These are phyloP conservation scores for Chlorella ohadii DNA, from an alignment of 139 green algal species.

Conservation along the genomic window DNA sequence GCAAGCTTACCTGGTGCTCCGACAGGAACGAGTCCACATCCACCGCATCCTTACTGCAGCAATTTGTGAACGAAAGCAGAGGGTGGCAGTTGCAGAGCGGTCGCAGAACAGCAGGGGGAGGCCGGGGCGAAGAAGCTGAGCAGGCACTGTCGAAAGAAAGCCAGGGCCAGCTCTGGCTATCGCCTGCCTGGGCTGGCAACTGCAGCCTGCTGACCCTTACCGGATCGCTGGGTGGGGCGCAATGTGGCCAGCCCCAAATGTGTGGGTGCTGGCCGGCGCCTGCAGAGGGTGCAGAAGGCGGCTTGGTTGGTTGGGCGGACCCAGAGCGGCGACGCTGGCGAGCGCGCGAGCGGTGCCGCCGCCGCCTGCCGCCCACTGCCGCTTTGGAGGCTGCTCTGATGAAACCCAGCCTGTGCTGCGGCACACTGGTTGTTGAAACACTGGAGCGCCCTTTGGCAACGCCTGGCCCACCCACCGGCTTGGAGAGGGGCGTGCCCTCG, in stretches of 20 bases:
- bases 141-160: too few species aligned
- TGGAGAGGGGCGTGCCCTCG: neutral
- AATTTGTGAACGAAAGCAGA: too few species aligned
- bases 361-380: too few species aligned
- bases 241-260: constrained; percentile 7
- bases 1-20: constrained; percentile 1
- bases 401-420: neutral
- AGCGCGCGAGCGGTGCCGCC: too few species aligned
- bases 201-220: neutral
- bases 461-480: neutral
- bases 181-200: too few species aligned
- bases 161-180: too few species aligned
- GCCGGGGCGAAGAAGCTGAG: too few species aligned
- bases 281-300: neutral
- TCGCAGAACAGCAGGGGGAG: too few species aligned
- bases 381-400: neutral
- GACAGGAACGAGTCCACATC: constrained; percentile 31
- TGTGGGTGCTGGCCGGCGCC: constrained; percentile 2
- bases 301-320: neutral
- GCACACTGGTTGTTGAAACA: too few species aligned
- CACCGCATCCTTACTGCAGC: constrained; percentile 20
- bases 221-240: constrained; percentile 14
- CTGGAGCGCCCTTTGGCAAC: neutral
- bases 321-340: too few species aligned
- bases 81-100: neutral